These are phyloP conservation scores for Ustilaginoidea virens DNA, from an alignment of 2,329 filamentous ascomycete species.

Conservation along the genomic window DNA sequence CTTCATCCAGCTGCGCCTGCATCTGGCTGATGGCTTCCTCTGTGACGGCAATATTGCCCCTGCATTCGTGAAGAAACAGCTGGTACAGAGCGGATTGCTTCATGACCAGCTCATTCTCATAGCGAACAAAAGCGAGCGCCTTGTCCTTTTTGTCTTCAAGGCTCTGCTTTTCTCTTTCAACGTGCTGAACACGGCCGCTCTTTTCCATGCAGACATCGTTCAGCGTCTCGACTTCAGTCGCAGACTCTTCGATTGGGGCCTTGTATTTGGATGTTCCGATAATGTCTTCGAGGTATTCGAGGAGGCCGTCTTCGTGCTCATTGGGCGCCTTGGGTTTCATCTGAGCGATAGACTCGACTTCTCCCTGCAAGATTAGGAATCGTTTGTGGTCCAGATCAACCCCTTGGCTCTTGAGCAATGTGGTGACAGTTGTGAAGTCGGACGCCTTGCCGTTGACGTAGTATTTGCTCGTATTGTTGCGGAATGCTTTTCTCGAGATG, in stretches of 20 bases:
- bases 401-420: conserved; percentile 69
- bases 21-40: conserved; percentile 85
- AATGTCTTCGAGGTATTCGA: conserved; percentile 96
- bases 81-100: conserved; percentile 92
- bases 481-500: conserved; percentile 86
- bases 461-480: conserved; percentile 96
- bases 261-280: conserved; percentile 99
- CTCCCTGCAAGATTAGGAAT: conserved; percentile 91
- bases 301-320: conserved; percentile 88
- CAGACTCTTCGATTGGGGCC: conserved; percentile 86
- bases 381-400: conserved; percentile 97
- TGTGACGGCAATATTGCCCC: conserved; percentile 76
- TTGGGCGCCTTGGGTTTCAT: conserved; percentile 96
- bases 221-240: conserved; percentile 73
- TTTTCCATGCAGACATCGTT: conserved; percentile 96
- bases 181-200: conserved; percentile 86
- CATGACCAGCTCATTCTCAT: conserved; percentile 81
- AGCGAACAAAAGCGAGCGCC: conserved; percentile 71
- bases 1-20: conserved; percentile 70
- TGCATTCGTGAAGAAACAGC: conserved; percentile 75
- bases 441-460: conserved; percentile 86
- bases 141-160: conserved; percentile 96
- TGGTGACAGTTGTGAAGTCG: conserved; percentile 84
- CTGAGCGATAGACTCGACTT: conserved; percentile 96
- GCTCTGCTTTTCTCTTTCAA: conserved; percentile 88